Conservation (phyloP, 345 rosid species). For the Brassica cretica region DNA sequence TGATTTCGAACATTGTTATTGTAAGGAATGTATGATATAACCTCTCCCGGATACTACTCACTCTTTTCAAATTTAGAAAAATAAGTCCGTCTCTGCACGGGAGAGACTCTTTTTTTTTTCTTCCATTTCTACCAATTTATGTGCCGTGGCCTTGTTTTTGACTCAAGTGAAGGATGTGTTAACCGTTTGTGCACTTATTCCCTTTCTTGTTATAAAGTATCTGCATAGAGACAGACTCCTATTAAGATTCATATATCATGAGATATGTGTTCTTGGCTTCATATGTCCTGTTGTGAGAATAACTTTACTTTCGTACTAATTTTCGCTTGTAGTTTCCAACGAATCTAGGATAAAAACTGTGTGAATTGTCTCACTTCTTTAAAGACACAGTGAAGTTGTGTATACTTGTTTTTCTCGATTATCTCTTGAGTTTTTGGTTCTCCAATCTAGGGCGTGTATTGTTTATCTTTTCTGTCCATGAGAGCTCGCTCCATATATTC, state of each 20-base stretch:
- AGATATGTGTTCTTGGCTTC: not conserved
- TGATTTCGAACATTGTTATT: conserved; percentile 15
- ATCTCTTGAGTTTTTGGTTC: not conserved
- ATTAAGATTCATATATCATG: conserved; percentile 3
- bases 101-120: not conserved
- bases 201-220: not conserved
- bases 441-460: not conserved
- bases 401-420: not conserved
- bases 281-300: not conserved
- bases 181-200: not conserved
- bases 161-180: not conserved
- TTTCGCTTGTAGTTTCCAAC: not conserved
- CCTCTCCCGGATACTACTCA: not conserved
- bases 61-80: not conserved
- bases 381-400: not conserved
- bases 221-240: conserved; percentile 6
- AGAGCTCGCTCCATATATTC: not conserved
- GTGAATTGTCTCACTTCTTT: not conserved
- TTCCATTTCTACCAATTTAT: not conserved
- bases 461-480: not conserved
- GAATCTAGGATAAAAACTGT: not conserved
- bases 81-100: not conserved
- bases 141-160: not conserved
- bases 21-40: conserved; percentile 19
- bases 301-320: not conserved